Evolutionary conservation across 2,329 filamentous ascomycete genomes (phyloP).

Genomic region (Colletotrichum orchidophilum): DNA sequence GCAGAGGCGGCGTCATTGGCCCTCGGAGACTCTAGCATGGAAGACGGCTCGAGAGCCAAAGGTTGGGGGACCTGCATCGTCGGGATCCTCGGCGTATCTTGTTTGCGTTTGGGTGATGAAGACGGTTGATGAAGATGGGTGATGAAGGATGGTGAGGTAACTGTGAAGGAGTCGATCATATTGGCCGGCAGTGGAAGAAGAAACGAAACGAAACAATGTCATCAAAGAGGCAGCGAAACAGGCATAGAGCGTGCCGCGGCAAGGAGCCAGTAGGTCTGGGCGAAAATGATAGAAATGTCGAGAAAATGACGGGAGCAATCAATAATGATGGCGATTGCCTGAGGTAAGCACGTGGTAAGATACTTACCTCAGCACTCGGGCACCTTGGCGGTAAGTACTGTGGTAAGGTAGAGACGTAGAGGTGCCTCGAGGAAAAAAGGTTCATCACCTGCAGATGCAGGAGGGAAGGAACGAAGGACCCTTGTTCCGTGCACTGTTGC

Average conservation of each 20-base stretch:
- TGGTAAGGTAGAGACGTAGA: too few species aligned
- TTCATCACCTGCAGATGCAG: neutral
- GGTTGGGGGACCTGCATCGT: neutral
- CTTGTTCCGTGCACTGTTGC: neutral
- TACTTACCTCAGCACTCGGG: neutral
- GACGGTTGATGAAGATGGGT: neutral
- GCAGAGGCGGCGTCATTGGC: neutral
- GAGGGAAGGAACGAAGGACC: neutral
- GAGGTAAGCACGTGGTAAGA: neutral
- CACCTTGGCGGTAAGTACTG: too few species aligned
- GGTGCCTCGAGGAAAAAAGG: neutral
- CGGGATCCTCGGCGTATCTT: neutral
- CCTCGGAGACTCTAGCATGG: neutral
- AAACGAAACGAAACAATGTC: constrained; percentile 29
- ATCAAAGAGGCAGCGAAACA: neutral
- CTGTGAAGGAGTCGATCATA: neutral
- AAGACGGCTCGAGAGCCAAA: neutral
- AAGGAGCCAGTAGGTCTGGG: constrained; percentile 25
- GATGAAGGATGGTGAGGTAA: neutral
- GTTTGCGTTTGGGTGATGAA: neutral
- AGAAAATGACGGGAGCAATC: neutral
- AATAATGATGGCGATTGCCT: neutral
- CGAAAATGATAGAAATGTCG: constrained; percentile 14
- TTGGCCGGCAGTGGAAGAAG: constrained; percentile 6
- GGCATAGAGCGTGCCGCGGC: constrained; percentile 20